Percentiles rank a stretch among this genome's conserved stretches.
Conservation (phyloP, 306 rosid species). For the Acacia crassicarpa region DNA sequence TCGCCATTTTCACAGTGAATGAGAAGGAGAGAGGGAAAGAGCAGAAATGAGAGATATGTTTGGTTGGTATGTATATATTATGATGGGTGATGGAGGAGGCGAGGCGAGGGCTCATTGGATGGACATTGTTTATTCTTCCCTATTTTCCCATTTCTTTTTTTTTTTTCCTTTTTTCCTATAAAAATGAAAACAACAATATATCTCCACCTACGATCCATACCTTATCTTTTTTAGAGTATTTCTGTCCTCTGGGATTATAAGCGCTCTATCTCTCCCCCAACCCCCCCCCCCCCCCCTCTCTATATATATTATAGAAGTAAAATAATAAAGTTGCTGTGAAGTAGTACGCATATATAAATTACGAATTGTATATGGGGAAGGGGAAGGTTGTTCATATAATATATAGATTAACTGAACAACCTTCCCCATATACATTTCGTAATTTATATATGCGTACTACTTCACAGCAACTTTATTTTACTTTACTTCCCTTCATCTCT, state of each 20-base stretch:
- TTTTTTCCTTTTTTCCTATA: background rate
- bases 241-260: slow-evolving; percentile 27
- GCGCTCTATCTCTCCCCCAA: slow-evolving; percentile 24
- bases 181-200: background rate
- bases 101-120: slow-evolving; percentile 42
- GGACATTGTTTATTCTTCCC: slow-evolving; percentile 46
- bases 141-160: background rate
- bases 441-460: background rate
- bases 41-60: slow-evolving; percentile 32
- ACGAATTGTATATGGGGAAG: too few species aligned
- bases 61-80: slow-evolving; percentile 59
- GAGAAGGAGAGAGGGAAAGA: slow-evolving; percentile 3
- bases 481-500: background rate
- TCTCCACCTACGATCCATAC: slow-evolving; percentile 1
- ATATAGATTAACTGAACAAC: too few species aligned
- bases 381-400: too few species aligned
- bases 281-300: background rate
- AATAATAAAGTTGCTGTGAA: too few species aligned
- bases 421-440: background rate
- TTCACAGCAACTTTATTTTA: background rate
- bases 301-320: too few species aligned
- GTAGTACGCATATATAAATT: too few species aligned
- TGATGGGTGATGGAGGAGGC: slow-evolving; percentile 34
- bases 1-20: slow-evolving; percentile 48
- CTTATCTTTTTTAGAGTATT: slow-evolving; percentile 32